phyloP scores from a whole-genome alignment of 108 stramenopile genomes.

The Nitzschia putrida region DNA sequence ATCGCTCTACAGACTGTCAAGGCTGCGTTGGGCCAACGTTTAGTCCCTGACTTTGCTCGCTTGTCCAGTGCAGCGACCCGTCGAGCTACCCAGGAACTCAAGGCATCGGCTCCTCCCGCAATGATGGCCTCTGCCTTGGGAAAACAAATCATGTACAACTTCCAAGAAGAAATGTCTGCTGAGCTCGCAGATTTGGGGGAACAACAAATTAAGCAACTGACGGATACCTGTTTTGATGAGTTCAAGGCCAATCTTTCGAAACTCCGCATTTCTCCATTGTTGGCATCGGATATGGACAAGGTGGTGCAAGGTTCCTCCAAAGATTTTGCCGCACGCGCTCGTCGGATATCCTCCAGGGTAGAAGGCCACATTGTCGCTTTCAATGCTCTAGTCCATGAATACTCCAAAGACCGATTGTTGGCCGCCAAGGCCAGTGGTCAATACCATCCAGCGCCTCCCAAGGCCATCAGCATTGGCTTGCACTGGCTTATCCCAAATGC shows the following conservation, averaged over 20 bases:
- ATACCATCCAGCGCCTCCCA: conserved; percentile 78
- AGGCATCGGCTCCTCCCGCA: conserved; percentile 29
- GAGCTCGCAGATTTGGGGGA: conserved; percentile 65
- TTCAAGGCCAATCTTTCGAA: conserved; percentile 68
- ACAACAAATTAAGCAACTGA: conserved; percentile 55
- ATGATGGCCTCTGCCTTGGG: conserved; percentile 43
- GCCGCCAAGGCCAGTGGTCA: conserved; percentile 79
- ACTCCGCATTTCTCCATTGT: conserved; percentile 67
- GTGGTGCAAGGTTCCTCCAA: conserved; percentile 48
- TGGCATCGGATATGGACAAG: conserved; percentile 70
- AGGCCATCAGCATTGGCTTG: conserved; percentile 86
- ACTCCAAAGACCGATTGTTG: conserved; percentile 62
- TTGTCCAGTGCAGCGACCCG: conserved; percentile 67
- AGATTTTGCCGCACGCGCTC: conserved; percentile 57
- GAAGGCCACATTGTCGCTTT: conserved; percentile 51
- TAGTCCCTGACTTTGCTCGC: conserved; percentile 77
- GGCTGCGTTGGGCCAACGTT: conserved; percentile 30
- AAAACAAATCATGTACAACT: conserved; percentile 57
- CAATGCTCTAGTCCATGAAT: conserved; percentile 50
- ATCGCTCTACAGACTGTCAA: conserved; percentile 38
- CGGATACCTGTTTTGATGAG: conserved; percentile 58
- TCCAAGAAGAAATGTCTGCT: conserved; percentile 55
- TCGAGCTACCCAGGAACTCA: conserved; percentile 57
- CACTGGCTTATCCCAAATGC: conserved; percentile 92
- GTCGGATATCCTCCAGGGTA: conserved; percentile 38